Base-by-base conservation (phyloP, 1,284 basidiomycete genomes). In the Lentinula novae-zelandiae region DNA sequence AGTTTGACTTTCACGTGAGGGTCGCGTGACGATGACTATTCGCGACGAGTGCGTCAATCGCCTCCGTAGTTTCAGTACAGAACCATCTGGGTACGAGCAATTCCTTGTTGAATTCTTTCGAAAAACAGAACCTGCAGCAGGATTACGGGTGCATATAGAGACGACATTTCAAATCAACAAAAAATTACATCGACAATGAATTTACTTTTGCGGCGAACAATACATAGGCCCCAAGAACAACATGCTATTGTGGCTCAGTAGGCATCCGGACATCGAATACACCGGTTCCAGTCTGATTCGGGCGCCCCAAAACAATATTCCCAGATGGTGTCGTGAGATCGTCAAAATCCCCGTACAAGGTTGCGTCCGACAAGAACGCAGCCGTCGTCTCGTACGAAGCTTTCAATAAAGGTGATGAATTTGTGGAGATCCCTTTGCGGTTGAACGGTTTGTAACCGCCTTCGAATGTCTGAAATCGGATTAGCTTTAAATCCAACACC, bases 391-490 rank as follows among this genome's bases (percentile, higher is more conserved):
- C 97, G 75, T 93, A 99, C 5, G 93, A 96, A 2, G 97, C 96
- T 76, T 99, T 99, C 63, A 98, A 85, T 53, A 99, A 81, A 3
- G 96, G 95, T 31, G 95, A 97, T 7, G 93, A 87, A 72, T 94
- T 93, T 60, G 90, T 88, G 20, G 93, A 89, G 62, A 99, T 91
- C 65, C 97, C 97, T 63, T 90, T 94, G 57, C 97, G 89, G 75
- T 98, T 99, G 80, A 99, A 99, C 1, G 97, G 95, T 73, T 93
- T 93, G 81, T 96, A 99, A 27, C 92, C 95, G 51, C 97, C 97
- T 56, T 95, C 93, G 71, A 96, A 97, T 0, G 97, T 99, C 94
- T 98, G 53, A 62, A 46, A 48, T 60, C 9, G 13, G 59, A 62
- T 56, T 42, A 54, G 34, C 12, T 46, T 42, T 67, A 56, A 44